phyloP scores from a whole-genome alignment of 108 stramenopile species.

The Pinguiococcus pyrenoidosus region DNA sequence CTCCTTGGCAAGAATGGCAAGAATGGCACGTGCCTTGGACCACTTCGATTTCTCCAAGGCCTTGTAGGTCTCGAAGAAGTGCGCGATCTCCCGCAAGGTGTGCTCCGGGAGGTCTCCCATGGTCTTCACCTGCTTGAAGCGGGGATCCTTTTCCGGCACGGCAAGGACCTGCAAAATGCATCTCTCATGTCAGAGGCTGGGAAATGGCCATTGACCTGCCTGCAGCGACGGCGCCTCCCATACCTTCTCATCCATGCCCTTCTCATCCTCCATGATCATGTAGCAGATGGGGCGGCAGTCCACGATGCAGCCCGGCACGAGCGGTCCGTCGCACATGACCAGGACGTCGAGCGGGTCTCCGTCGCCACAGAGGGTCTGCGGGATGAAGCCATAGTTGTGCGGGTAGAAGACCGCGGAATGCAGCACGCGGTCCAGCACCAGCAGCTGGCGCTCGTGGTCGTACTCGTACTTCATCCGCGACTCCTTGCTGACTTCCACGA shows the following conservation, averaged over 20 bases:
- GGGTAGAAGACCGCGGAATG: constrained; percentile 9
- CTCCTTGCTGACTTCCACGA: constrained; percentile 6
- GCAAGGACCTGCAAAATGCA: too few species aligned
- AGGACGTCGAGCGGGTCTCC: constrained; percentile 14
- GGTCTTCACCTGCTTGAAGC: constrained; percentile 10
- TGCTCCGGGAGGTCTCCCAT: constrained; percentile 11
- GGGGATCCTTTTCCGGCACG: constrained; percentile 13
- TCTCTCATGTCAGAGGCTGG: too few species aligned
- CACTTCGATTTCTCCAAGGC: constrained; percentile 7
- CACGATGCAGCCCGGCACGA: constrained; percentile 5
- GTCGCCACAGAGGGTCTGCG: constrained; percentile 19
- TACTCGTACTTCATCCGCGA: constrained; percentile 17
- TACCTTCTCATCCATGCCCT: constrained; percentile 14
- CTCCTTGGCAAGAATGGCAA: too few species aligned
- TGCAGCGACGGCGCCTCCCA: too few species aligned
- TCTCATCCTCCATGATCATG: constrained; percentile 14
- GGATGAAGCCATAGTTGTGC: constrained; percentile 15
- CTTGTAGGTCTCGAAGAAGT: constrained; percentile 16
- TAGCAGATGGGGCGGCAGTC: constrained; percentile 2
- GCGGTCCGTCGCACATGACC: not conserved
- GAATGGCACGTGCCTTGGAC: too few species aligned
- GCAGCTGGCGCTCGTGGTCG: constrained; percentile 13
- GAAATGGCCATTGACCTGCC: too few species aligned
- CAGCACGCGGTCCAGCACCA: constrained; percentile 9
- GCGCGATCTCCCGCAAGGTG: constrained; percentile 6